Percentiles rank a stretch among this genome's conserved stretches.
Evolutionary conservation across 2,329 filamentous ascomycete species (phyloP).

Genomic region (Colletotrichum orchidophilum): DNA sequence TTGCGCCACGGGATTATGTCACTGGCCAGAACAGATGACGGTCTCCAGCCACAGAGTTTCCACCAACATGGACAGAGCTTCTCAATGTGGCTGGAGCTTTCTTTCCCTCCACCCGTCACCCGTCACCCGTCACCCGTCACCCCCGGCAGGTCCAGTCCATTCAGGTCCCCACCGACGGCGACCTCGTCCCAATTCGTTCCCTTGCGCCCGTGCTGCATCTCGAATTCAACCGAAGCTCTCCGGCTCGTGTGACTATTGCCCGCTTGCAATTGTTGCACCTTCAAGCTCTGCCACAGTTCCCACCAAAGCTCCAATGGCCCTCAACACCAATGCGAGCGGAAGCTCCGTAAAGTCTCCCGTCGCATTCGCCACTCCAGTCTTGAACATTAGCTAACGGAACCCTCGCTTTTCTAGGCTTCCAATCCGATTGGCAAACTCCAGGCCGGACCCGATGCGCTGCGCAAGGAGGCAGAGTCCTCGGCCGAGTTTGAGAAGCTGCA

Average conservation of each 20-base stretch:
- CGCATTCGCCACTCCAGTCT: not conserved
- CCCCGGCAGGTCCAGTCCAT: not conserved
- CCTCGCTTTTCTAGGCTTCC: conserved; percentile 42
- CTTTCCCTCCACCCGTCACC: not conserved
- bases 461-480: conserved; percentile 49
- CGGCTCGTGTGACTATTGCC: conserved; percentile 1
- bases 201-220: conserved; percentile 23
- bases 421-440: conserved; percentile 52
- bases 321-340: conserved; percentile 42
- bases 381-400: conserved; percentile 22
- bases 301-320: conserved; percentile 44
- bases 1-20: conserved; percentile 23
- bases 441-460: conserved; percentile 48
- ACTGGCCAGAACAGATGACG: not conserved
- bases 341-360: conserved; percentile 40
- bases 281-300: not conserved
- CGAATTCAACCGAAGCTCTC: conserved; percentile 30
- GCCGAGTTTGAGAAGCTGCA: conserved; percentile 47
- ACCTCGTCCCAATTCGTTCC: conserved; percentile 4
- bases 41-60: not conserved
- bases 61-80: not conserved
- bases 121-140: not conserved
- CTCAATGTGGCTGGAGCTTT: conserved; percentile 1
- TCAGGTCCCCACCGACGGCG: not conserved
- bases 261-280: not conserved